Evolutionary conservation across 108 stramenopile genomes (phyloP), one percentile per base, ranked within the genome.

Genomic region (Stephanodiscus triporus): DNA sequence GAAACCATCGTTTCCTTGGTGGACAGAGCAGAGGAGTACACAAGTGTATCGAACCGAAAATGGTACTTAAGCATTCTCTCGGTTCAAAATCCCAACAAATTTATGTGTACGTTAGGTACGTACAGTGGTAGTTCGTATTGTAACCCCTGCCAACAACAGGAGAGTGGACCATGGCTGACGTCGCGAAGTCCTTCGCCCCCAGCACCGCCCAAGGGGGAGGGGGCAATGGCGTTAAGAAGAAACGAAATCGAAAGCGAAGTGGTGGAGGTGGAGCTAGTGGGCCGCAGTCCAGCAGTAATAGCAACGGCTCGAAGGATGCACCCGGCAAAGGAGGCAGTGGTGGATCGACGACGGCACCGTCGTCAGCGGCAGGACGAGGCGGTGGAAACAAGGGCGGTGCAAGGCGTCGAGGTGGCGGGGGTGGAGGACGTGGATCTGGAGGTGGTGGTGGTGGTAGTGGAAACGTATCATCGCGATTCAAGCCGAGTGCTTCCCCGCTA

Each of bases 401-500:
- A 56, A 30, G 22, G 32, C 66, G 66, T 37, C 51, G 74, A 19
- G 73, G 73, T 45, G 53, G 37, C 24, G 59, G 23, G 70, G 71
- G 71, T 20, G 45, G 61, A 61, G 49, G 49, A 26, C 59, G 59
- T 49, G 61, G 71, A 2, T 27, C 45, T 9, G 66, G 65, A 10
- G 48, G 74, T 22, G 54, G 74, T 19, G 56, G 73, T 45, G 53
- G 64, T 13, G 59, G 75, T 0, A 63, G 73, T 7, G 56, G 55
- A 13, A 30, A 47, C 17, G 2, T 17, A n/a, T 51, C 60, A 0
- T 55, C 60, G 6, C 63, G 58, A 62, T 63, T 49, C 67, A 54
- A 47, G 23, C 43, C 40, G 47, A 68, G 45, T 67, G 75, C 59
- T 1, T 73, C 72, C 16, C 78, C 80, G n/a, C 26, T 82, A 24